A percentile compares a stretch with the other conserved stretches of the same genome.
Evolutionary conservation across 352 stramenopile genomes (phyloP).

Genomic region (Phytophthora citrophthora): DNA sequence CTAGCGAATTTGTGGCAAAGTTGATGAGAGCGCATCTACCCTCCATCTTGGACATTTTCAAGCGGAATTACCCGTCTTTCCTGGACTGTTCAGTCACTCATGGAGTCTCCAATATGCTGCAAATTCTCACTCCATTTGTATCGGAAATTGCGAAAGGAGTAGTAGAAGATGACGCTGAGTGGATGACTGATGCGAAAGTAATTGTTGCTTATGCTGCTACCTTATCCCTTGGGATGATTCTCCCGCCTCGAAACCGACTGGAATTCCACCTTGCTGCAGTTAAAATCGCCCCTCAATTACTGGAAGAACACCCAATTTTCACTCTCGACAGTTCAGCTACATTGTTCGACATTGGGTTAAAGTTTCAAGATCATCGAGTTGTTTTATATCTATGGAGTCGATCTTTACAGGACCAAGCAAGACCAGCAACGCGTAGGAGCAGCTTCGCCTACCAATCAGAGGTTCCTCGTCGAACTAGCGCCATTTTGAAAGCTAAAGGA

Average conservation of each 20-base stretch:
- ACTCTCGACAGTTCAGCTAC: conserved; percentile 24
- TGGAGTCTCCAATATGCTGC: conserved; percentile 53
- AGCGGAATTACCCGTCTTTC: conserved; percentile 43
- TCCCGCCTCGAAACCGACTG: conserved; percentile 30
- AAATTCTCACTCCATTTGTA: conserved; percentile 47
- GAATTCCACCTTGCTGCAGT: conserved; percentile 38
- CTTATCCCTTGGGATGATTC: conserved; percentile 41
- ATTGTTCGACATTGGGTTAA: conserved; percentile 51
- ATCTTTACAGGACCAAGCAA: conserved; percentile 5
- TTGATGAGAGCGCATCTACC: conserved; percentile 55
- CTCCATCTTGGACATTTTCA: conserved; percentile 59
- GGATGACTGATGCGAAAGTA: conserved; percentile 37
- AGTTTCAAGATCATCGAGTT: conserved; percentile 36
- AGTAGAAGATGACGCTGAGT: conserved; percentile 23
- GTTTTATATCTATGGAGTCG: conserved; percentile 41
- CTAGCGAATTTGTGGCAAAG: conserved; percentile 45
- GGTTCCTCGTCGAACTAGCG: conserved; percentile 36
- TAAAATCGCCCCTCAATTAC: conserved; percentile 38
- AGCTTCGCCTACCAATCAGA: conserved; percentile 34
- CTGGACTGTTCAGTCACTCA: conserved; percentile 54
- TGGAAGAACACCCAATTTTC: conserved; percentile 24
- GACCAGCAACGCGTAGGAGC: conserved; percentile 17
- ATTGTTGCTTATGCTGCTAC: conserved; percentile 45
- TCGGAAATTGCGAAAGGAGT: conserved; percentile 39
- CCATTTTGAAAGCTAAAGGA: conserved; percentile 33